A percentile compares a stretch with the other conserved stretches of the same genome.
phyloP scores from a whole-genome alignment of 306 rosid genomes.

The Malus fusca region DNA sequence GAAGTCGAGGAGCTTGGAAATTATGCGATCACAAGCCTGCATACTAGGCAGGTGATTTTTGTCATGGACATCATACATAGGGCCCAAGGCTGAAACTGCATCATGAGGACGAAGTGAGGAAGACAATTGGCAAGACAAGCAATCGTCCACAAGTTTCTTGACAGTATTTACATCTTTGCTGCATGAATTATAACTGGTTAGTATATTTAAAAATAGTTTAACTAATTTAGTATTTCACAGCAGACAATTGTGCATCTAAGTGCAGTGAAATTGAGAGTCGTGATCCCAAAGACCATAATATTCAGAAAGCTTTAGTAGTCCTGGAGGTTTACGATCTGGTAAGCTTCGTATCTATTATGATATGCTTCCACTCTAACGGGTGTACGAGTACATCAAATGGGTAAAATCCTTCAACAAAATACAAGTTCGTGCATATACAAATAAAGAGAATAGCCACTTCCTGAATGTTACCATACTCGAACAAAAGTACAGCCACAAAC shows the following conservation, averaged over 20 bases:
- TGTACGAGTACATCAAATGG: not conserved
- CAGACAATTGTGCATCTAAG: not conserved
- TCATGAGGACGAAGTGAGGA: conserved; percentile 97
- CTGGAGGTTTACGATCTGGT: not conserved
- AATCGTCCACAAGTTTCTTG: conserved; percentile 90
- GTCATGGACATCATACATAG: conserved; percentile 95
- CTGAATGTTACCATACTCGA: not conserved
- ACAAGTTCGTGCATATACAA: not conserved
- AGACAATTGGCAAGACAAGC: conserved; percentile 71
- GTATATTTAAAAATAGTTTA: not conserved
- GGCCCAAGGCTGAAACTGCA: conserved; percentile 99
- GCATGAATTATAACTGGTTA: conserved; percentile 25
- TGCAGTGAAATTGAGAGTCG: not conserved
- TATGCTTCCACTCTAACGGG: not conserved
- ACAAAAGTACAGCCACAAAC: not conserved
- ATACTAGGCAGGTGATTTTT: conserved; percentile 78
- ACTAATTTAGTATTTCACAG: not conserved
- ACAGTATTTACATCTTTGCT: conserved; percentile 95
- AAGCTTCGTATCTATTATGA: not conserved
- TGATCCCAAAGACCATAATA: conserved; percentile 1
- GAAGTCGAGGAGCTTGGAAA: conserved; percentile 63
- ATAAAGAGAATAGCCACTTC: not conserved
- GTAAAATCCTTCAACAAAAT: not conserved
- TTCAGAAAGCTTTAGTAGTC: not conserved
- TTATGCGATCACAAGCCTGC: conserved; percentile 69